phyloP scores from a whole-genome alignment of 106 monocot species.

The Alisma plantagoaquatica region DNA sequence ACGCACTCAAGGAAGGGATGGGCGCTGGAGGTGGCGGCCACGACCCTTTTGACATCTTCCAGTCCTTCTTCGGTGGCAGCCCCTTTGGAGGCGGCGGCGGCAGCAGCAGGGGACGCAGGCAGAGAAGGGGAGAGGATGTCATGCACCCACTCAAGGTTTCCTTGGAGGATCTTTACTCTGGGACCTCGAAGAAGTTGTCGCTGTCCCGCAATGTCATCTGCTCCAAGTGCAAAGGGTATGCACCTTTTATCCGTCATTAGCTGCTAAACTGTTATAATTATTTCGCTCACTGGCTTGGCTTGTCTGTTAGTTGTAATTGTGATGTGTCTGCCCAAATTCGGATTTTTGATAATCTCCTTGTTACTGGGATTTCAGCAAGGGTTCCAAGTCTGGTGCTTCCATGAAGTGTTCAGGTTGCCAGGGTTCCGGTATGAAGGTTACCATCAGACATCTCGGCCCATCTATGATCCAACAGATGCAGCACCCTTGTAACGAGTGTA shows the following conservation, averaged over 20 bases:
- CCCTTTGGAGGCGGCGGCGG: constrained; percentile 81
- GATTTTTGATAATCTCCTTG: too few species aligned
- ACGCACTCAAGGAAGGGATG: constrained; percentile 93
- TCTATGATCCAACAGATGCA: constrained; percentile 92
- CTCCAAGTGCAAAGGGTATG: constrained; percentile 77
- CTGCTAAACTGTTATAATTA: too few species aligned
- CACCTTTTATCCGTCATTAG: too few species aligned
- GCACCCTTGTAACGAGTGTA: constrained; percentile 85
- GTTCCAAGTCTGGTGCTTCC: constrained; percentile 82
- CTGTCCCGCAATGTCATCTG: constrained; percentile 79
- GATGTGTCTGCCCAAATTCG: too few species aligned
- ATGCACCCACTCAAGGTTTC: constrained; percentile 75
- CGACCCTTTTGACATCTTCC: constrained; percentile 86
- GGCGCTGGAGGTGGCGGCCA: constrained; percentile 54
- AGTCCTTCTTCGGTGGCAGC: constrained; percentile 71
- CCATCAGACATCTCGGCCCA: constrained; percentile 66
- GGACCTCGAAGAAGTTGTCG: constrained; percentile 69
- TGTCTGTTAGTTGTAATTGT: too few species aligned
- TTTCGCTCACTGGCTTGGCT: too few species aligned
- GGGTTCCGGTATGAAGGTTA: constrained; percentile 77
- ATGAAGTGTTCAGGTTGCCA: constrained; percentile 58
- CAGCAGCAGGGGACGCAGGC: constrained; percentile 69
- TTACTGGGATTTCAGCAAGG: constrained; percentile 60
- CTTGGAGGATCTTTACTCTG: constrained; percentile 72
- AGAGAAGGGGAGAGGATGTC: constrained; percentile 84